Percentiles rank a stretch among this genome's conserved stretches.
phyloP scores from a whole-genome alignment of 1,139 yeast genomes.

The Suhomyces maxii region DNA sequence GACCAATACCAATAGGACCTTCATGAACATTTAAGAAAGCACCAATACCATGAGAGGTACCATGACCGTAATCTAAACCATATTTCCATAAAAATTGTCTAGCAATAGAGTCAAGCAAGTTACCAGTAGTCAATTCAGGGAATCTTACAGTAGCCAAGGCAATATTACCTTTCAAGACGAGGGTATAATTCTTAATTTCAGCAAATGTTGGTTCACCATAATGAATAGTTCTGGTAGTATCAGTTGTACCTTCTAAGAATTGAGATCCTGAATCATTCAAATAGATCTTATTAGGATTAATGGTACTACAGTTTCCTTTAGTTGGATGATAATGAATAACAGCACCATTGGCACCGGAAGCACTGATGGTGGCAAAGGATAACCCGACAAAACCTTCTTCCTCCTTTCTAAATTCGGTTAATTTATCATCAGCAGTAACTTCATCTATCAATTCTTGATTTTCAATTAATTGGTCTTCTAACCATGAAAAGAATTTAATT shows the following conservation, averaged over 20 bases:
- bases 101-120: conserved; percentile 80
- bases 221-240: conserved; percentile 90
- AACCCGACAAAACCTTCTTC: conserved; percentile 72
- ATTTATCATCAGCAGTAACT: conserved; percentile 71
- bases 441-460: conserved; percentile 71
- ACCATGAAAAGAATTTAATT: conserved; percentile 80
- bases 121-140: conserved; percentile 88
- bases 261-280: conserved; percentile 94
- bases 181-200: conserved; percentile 75
- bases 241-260: conserved; percentile 93
- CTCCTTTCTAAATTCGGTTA: conserved; percentile 61
- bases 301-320: conserved; percentile 57
- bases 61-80: conserved; percentile 92
- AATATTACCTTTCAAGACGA: conserved; percentile 89
- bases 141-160: conserved; percentile 75
- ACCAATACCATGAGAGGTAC: conserved; percentile 98
- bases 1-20: conserved; percentile 92
- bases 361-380: conserved; percentile 89
- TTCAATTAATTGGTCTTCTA: conserved; percentile 60
- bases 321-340: conserved; percentile 87
- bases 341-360: conserved; percentile 93
- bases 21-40: conserved; percentile 92
- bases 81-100: conserved; percentile 85
- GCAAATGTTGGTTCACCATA: conserved; percentile 67
- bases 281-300: conserved; percentile 77